Conservation (phyloP, 2,329 filamentous ascomycete genomes). For the Chalara sp. region DNA sequence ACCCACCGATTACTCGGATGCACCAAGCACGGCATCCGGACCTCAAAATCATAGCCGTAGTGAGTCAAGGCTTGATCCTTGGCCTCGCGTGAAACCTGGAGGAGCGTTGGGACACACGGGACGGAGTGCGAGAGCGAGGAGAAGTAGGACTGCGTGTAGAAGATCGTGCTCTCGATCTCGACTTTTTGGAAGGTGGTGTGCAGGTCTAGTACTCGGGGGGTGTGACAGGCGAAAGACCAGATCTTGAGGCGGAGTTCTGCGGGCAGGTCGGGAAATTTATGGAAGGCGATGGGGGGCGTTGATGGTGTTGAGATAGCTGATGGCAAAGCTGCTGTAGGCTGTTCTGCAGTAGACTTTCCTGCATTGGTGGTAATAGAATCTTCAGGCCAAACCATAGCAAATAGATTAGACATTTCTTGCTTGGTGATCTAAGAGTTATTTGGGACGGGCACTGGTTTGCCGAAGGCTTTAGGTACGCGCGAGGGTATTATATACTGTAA, state of each 20-base stretch:
- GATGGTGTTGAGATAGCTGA: too few relatives aligned
- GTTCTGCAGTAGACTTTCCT: too few relatives aligned
- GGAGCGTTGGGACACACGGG: not conserved
- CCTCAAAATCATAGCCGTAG: not conserved
- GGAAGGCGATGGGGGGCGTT: not conserved
- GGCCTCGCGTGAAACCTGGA: not conserved
- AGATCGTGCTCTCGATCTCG: not conserved
- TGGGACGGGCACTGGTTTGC: too few relatives aligned
- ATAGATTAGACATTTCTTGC: too few relatives aligned
- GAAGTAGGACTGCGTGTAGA: not conserved
- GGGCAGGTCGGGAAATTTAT: slow-evolving; percentile 9
- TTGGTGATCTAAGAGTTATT: too few relatives aligned
- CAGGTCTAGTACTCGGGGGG: slow-evolving; percentile 33
- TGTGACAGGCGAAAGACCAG: slow-evolving; percentile 34
- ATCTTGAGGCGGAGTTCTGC: slow-evolving; percentile 29
- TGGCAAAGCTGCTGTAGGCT: too few relatives aligned
- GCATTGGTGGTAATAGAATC: too few relatives aligned
- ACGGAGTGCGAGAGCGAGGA: not conserved
- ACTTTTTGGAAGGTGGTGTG: not conserved
- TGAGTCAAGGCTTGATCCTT: not conserved
- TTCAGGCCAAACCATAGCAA: too few relatives aligned
- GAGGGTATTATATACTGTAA: too few relatives aligned
- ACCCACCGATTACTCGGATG: not conserved
- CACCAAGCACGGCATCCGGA: not conserved
- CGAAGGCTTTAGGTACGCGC: too few relatives aligned